phyloP scores from a whole-genome alignment of 495 filamentous ascomycete genomes.

The Penicillium flavigenum region DNA sequence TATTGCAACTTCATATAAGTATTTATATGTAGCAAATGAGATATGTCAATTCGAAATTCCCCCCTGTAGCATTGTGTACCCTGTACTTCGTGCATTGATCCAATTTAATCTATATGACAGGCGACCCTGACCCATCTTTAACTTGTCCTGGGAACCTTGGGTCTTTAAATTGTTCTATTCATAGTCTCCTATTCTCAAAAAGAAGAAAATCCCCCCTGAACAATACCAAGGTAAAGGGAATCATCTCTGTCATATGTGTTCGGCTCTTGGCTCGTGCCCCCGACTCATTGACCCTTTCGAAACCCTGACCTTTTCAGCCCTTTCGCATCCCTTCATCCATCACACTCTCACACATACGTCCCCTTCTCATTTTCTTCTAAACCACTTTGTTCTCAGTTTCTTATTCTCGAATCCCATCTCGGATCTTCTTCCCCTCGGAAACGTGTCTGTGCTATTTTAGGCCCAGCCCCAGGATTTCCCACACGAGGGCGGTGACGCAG shows the following conservation, averaged over 20 bases:
- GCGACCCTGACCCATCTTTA: constrained; percentile 13
- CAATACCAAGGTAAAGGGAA: not conserved
- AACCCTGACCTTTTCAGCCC: constrained; percentile 8
- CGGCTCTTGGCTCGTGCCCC: constrained; percentile 19
- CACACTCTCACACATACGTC: not conserved
- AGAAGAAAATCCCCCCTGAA: not conserved
- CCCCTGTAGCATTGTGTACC: not conserved
- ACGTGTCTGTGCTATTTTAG: constrained; percentile 35
- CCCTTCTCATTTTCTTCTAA: not conserved
- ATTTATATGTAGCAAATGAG: not conserved
- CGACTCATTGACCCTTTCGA: constrained; percentile 17
- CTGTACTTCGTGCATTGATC: not conserved
- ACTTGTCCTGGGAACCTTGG: constrained; percentile 14
- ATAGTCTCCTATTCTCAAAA: not conserved
- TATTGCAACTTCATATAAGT: not conserved
- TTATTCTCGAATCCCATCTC: not conserved
- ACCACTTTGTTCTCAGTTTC: constrained; percentile 5
- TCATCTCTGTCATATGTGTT: constrained; percentile 10
- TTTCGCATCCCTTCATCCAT: constrained; percentile 13
- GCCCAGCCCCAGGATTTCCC: constrained; percentile 42
- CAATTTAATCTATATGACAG: not conserved
- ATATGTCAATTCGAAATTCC: not conserved
- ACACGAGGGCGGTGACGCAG: constrained; percentile 42
- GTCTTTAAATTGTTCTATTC: constrained; percentile 5
- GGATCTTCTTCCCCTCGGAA: constrained; percentile 10